Conservation (phyloP, 2,329 filamentous ascomycete species). For the Mycosphaerella sp. region DNA sequence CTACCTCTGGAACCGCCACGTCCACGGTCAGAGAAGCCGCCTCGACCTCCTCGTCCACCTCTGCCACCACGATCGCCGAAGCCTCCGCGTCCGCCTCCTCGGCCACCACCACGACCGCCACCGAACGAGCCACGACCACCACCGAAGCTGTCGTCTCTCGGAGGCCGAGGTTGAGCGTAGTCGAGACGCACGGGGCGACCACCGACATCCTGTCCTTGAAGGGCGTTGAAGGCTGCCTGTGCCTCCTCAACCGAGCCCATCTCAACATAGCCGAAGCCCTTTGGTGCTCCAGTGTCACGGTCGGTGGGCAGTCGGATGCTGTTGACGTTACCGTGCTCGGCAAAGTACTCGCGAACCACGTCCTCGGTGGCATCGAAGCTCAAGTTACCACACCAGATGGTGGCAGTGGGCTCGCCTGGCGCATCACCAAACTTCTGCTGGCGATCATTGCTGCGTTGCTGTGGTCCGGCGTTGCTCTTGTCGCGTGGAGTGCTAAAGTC, state of each 20-base stretch:
- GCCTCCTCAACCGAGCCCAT: constrained; percentile 79
- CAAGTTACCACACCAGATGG: constrained; percentile 87
- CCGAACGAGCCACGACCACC: constrained; percentile 37
- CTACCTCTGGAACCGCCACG: constrained; percentile 39
- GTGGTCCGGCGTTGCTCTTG: constrained; percentile 39
- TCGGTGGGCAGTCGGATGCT: constrained; percentile 86
- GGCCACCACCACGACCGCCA: constrained; percentile 33
- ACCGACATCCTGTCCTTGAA: constrained; percentile 65
- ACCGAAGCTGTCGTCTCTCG: constrained; percentile 30
- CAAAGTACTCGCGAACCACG: constrained; percentile 65
- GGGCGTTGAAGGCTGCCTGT: constrained; percentile 61
- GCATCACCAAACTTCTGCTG: constrained; percentile 68
- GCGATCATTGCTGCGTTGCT: constrained; percentile 48
- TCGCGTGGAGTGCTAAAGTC: constrained; percentile 67
- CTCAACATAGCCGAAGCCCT: constrained; percentile 89
- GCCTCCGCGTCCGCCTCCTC: constrained; percentile 37
- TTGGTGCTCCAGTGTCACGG: constrained; percentile 72
- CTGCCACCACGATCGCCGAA: constrained; percentile 47
- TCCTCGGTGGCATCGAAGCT: constrained; percentile 78
- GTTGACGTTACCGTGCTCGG: constrained; percentile 61
- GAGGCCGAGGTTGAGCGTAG: constrained; percentile 63
- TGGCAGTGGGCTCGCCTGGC: constrained; percentile 72
- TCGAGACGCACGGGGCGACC: constrained; percentile 76
- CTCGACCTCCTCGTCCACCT: constrained; percentile 46
- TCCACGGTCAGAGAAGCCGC: constrained; percentile 45